Evolutionary conservation across 352 stramenopile species (phyloP), one percentile per base, ranked within the genome.

Genomic region (Phytophthora sansomeana): DNA sequence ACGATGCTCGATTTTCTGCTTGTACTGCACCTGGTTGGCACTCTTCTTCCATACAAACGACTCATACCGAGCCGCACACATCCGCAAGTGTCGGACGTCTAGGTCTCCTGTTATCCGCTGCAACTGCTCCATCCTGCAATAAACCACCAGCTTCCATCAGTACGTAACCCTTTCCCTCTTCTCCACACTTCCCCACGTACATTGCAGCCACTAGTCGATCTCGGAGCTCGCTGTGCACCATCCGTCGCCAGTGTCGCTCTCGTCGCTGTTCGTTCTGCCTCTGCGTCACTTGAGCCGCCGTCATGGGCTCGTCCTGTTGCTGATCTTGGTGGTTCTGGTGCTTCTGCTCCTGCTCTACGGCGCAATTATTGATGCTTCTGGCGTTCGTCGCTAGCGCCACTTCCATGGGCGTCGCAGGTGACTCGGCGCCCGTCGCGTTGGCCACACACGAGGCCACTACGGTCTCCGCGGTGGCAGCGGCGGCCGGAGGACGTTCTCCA

Each of bases 21-120:
- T 81, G 62, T 92, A 92, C 59, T 90, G 77, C 26, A 92, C 75
- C 54, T 89, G 76, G 43, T 81, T 89, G 2, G 70, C 74, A 46
- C 81, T 89, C 51, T 82, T 89, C 58, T 88, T 81, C 83, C 81
- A 90, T 24, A 90, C 83, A 29, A 86, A 83, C 54, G 80, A 87
- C 61, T 92, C 83, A 58, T 92, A 92, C 14, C 81, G 69, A 3
- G 81, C 75, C 24, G 83, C 83, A 32, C 81, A 92, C 57, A 81
- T 75, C 29, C 83, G 69, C 52, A 92, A 48, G 28, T 90, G 81
- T n/a, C 76, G 76, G 9, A 69, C 39, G 41, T 90, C 74, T 2
- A 69, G 66, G 36, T 82, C 75, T 4, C 81, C 83, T 24, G 80
- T 87, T 49, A 90, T 84, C n/a, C 83, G 67, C 49, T 81, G 73